These are phyloP conservation scores for Penicillium odoratum DNA, from an alignment of 495 filamentous ascomycete species.

Conservation along the genomic window DNA sequence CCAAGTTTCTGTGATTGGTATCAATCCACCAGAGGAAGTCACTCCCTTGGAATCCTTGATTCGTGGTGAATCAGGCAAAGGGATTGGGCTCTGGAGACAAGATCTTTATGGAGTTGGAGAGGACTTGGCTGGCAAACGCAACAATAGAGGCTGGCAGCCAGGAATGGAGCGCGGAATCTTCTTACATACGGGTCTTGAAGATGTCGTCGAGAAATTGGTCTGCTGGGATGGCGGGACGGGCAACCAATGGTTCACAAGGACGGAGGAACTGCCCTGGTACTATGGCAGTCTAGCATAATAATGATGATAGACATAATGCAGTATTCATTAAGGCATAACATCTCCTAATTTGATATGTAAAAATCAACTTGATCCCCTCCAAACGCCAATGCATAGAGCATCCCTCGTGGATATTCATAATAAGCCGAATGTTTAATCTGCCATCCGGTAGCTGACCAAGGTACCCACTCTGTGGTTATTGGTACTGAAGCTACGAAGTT, in stretches of 20 bases:
- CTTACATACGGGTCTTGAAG: slow-evolving; percentile 26
- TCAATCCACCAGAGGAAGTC: slow-evolving; percentile 65
- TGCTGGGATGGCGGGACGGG: slow-evolving; percentile 39
- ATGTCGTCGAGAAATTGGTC: slow-evolving; percentile 37
- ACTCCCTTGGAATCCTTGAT: slow-evolving; percentile 47
- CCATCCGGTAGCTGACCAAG: slow-evolving; percentile 80
- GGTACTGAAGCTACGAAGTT: slow-evolving; percentile 92
- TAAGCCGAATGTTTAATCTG: slow-evolving; percentile 30
- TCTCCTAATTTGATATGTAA: not conserved
- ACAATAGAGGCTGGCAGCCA: slow-evolving; percentile 40
- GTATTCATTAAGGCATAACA: slow-evolving; percentile 7
- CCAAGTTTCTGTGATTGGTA: slow-evolving; percentile 57
- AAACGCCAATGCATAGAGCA: slow-evolving; percentile 35
- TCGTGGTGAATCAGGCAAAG: slow-evolving; percentile 40
- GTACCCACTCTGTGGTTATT: slow-evolving; percentile 92
- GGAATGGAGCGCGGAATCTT: slow-evolving; percentile 29
- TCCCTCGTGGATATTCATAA: slow-evolving; percentile 25
- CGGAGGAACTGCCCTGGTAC: slow-evolving; percentile 45
- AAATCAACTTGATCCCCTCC: slow-evolving; percentile 11
- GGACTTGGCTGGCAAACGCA: slow-evolving; percentile 39
- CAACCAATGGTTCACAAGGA: slow-evolving; percentile 37
- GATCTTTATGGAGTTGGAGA: slow-evolving; percentile 46
- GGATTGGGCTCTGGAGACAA: slow-evolving; percentile 43
- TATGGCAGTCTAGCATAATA: slow-evolving; percentile 3
- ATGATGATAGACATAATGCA: slow-evolving; percentile 12